Conservation (phyloP, 2,329 filamentous ascomycete species). For the Endothia cerciana region DNA sequence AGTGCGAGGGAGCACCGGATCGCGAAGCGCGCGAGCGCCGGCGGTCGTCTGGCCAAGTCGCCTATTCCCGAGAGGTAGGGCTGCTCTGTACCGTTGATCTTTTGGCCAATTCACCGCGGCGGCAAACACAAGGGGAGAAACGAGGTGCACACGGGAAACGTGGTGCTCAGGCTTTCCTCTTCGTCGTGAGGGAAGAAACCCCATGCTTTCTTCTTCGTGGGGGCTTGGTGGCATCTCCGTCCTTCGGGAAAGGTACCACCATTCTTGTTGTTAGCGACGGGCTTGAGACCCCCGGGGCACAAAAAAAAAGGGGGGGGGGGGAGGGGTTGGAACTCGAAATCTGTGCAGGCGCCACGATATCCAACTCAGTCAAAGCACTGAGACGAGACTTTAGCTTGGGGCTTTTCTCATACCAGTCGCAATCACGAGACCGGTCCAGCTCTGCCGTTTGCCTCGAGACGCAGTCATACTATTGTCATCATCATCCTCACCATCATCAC, state of each 20-base stretch:
- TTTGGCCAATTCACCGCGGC: slow-evolving; percentile 28
- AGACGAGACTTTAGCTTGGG: neutral
- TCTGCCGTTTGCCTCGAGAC: neutral
- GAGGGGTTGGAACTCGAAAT: neutral
- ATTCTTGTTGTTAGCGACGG: neutral
- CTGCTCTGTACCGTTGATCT: slow-evolving; percentile 32
- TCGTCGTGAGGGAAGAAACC: slow-evolving; percentile 19
- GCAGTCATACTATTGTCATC: slow-evolving; percentile 9
- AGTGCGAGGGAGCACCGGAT: slow-evolving; percentile 70
- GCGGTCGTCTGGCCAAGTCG: slow-evolving; percentile 70
- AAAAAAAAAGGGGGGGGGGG: no score
- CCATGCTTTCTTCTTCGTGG: neutral
- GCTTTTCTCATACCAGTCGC: neutral
- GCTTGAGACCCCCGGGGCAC: neutral
- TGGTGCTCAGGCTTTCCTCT: slow-evolving; percentile 22
- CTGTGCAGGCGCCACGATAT: neutral
- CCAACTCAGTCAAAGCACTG: neutral
- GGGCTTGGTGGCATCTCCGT: neutral
- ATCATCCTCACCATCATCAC: slow-evolving; percentile 1
- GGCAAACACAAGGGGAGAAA: slow-evolving; percentile 16
- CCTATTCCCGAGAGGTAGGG: slow-evolving; percentile 66
- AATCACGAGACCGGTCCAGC: neutral
- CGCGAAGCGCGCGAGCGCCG: slow-evolving; percentile 79
- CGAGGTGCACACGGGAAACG: slow-evolving; percentile 25
- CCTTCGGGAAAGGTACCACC: neutral